A percentile compares a stretch with the other conserved stretches of the same genome.
Conservation (phyloP, 352 stramenopile species). For the Globisporangium perplexum region DNA sequence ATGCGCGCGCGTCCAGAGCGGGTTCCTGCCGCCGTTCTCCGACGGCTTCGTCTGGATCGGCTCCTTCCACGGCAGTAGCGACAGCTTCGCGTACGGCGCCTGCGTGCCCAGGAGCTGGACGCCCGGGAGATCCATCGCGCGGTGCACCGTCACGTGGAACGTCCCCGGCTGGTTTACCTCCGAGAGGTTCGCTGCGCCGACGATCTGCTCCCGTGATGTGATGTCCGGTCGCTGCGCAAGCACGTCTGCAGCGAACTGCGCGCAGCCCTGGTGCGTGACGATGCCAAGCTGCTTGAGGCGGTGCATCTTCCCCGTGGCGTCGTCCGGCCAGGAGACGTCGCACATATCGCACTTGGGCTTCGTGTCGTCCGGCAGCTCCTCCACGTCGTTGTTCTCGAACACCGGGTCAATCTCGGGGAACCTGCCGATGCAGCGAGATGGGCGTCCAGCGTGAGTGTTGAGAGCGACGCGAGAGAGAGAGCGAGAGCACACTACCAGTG, state of each 20-base stretch:
- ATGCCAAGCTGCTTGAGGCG: slow-evolving; percentile 40
- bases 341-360: slow-evolving; percentile 66
- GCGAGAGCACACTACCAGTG: not conserved
- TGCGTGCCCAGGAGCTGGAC: slow-evolving; percentile 60
- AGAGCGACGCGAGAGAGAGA: not conserved
- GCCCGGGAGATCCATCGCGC: slow-evolving; percentile 64
- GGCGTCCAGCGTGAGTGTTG: no score
- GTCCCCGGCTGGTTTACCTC: slow-evolving; percentile 62
- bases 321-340: slow-evolving; percentile 79
- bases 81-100: slow-evolving; percentile 67
- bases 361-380: slow-evolving; percentile 31
- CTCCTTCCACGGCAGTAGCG: slow-evolving; percentile 81
- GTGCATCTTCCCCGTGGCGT: slow-evolving; percentile 48
- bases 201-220: slow-evolving; percentile 42
- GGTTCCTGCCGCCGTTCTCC: slow-evolving; percentile 68
- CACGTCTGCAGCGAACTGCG: slow-evolving; percentile 71
- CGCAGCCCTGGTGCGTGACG: slow-evolving; percentile 65
- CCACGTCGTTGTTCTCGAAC: slow-evolving; percentile 56
- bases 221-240: slow-evolving; percentile 54
- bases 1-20: slow-evolving; percentile 63
- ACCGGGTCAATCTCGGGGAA: slow-evolving; percentile 65
- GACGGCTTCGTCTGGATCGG: slow-evolving; percentile 71
- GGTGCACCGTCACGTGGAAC: slow-evolving; percentile 71
- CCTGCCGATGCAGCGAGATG: slow-evolving; percentile 4
- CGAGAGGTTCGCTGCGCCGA: slow-evolving; percentile 36